Evolutionary conservation across 106 monocot species (phyloP), one percentile per base, ranked within the genome.

Genomic region (Agapanthus africanus): DNA sequence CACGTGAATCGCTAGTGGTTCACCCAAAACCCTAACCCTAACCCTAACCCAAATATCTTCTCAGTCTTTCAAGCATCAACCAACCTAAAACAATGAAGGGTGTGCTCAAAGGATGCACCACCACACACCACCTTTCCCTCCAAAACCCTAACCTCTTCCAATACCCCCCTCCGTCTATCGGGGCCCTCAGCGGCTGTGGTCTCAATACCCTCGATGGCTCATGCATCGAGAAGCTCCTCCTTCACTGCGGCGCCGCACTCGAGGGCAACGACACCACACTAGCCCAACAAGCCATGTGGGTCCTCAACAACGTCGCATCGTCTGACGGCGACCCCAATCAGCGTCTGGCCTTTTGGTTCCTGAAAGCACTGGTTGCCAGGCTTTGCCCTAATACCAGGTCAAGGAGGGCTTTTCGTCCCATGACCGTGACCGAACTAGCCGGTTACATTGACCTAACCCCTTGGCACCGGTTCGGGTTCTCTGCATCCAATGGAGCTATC

Each of bases 401-500:
- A 2, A 27, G 19, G 35, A 21, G 19, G 3, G n/a, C n/a, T n/a
- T 37, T 11, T 22, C 57, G 63, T 28, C 51, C 69, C 49, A 85
- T 87, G 75, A 50, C 75, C 4, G 70, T 78, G 2, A 78, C 80
- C n/a, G 80, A 87, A 65, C 76, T 87, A 26, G 87, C 83, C 2
- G 76, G 73, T 5, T 87, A 81, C 70, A 76, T 87, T 46, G 87
- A 87, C 69, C 78, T 83, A 34, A 80, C 78, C 2, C 83, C 87
- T 11, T 87, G 87, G 87, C 78, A 87, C 66, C 74, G 87, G 23
- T 87, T 87, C 72, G 87, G 87, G 6, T 87, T 87, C 76, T 74
- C 77, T 0, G 87, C 80, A 0, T 69, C 83, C 28, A 87, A 87
- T 54, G 68, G 78, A 23, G 83, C 87, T 16, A 87, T 87, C 62